Base-by-base conservation (phyloP, 768 basidiomycete genomes). In the Psilocybe cubensis region DNA sequence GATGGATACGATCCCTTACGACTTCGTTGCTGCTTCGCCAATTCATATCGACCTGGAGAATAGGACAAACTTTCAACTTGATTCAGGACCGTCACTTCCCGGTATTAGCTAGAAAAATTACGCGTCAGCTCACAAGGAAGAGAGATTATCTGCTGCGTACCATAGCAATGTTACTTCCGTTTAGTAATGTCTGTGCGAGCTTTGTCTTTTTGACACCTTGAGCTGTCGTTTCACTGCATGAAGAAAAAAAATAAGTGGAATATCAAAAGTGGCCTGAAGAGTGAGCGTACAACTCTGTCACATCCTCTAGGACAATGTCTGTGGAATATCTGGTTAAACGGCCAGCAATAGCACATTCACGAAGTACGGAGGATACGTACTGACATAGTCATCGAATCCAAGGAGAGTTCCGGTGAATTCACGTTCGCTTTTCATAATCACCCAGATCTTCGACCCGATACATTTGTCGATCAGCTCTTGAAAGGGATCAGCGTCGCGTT, bases 381-480 rank as follows among this genome's bases (percentile, higher is more conserved):
- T 99, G 73, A 99, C 96, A 73, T 96, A 99, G 75, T 99, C 96
- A 71, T 99, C 96, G 66, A 99, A 99, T 2, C 96, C 96, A 29
- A 96, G 81, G 40, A 99, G 79, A 2, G 88, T 97, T 10, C 96
- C 96, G 21, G 91, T 92, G 75, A 98, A 99, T 76, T 99, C 96
- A 44, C 94, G 89, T 60, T 99, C 95, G 65, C 83, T 88, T 78
- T 98, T 98, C 94, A 97, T 98, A 71, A 98, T 87, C 66, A 98
- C 96, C 93, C 94, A 97, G 69, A 98, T 96, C 47, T 87, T 85
- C 29, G 94, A 96, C 55, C 96, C 96, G 70, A 98, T 98, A 70
- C 96, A 98, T 71, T 92, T 85, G 73, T 99, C 96, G 67, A 99
- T 96, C 42, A 99, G 82, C 72, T 98, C 96, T 96, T 27, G 45